phyloP scores from a whole-genome alignment of 179 eudicot species.

The Amaranthus tricolor region DNA sequence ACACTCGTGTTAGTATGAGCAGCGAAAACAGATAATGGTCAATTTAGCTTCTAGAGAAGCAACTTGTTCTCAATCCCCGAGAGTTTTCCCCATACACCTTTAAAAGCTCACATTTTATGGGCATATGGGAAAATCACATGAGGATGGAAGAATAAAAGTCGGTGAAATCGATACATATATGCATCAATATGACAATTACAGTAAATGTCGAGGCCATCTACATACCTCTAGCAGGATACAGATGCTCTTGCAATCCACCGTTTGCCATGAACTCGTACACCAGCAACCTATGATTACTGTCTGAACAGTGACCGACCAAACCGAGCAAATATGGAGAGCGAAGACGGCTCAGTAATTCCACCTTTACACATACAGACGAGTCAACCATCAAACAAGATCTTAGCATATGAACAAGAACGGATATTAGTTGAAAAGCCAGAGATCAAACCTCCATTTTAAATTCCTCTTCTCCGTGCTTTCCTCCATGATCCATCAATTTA shows the following conservation, averaged over 20 bases:
- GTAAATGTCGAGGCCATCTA: neutral
- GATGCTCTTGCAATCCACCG: constrained; percentile 90
- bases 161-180: too few species aligned
- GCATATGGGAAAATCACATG: too few species aligned
- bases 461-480: constrained; percentile 95
- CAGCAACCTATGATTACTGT: constrained; percentile 64
- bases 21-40: too few species aligned
- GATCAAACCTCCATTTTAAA: constrained; percentile 77
- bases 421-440: constrained; percentile 2
- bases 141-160: too few species aligned
- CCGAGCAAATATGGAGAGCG: constrained; percentile 75
- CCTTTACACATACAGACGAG: constrained; percentile 38
- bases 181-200: too few species aligned
- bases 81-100: too few species aligned
- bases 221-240: constrained; percentile 71
- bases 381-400: constrained; percentile 1
- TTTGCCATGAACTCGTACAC: constrained; percentile 94
- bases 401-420: neutral
- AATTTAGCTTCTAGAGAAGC: too few species aligned
- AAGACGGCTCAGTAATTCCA: constrained; percentile 75
- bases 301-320: constrained; percentile 82
- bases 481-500: constrained; percentile 83
- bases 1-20: too few species aligned
- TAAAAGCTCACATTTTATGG: too few species aligned
- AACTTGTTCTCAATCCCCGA: too few species aligned